Percentiles rank a stretch among this genome's conserved stretches.
phyloP scores from a whole-genome alignment of 768 basidiomycete species.

The Amanita polypyramis region DNA sequence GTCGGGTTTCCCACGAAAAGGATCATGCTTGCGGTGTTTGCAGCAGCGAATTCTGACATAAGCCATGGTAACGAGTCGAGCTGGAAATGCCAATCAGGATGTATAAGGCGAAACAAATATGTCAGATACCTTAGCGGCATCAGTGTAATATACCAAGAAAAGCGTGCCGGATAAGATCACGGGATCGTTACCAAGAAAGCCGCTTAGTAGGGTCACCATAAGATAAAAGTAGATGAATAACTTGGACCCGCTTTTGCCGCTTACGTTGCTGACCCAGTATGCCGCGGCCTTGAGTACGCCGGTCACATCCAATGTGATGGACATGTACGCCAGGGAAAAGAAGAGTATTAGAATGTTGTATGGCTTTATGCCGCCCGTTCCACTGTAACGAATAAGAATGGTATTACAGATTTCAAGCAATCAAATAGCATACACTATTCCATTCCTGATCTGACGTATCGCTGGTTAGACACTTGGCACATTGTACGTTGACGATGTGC shows the following conservation, averaged over 20 bases:
- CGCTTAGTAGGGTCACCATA: slow-evolving; percentile 69
- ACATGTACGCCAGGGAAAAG: slow-evolving; percentile 86
- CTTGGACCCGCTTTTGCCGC: slow-evolving; percentile 59
- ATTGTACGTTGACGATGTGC: not conserved
- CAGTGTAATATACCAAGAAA: slow-evolving; percentile 83
- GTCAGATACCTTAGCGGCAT: slow-evolving; percentile 35
- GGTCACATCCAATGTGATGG: slow-evolving; percentile 83
- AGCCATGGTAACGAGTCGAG: slow-evolving; percentile 55
- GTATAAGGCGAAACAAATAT: not conserved
- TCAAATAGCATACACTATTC: slow-evolving; percentile 48
- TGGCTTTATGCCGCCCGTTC: slow-evolving; percentile 63
- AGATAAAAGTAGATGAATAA: slow-evolving; percentile 77
- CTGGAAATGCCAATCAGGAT: slow-evolving; percentile 7
- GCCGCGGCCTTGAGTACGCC: slow-evolving; percentile 82
- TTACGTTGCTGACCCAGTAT: slow-evolving; percentile 78
- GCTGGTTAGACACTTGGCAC: not conserved
- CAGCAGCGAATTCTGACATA: slow-evolving; percentile 67
- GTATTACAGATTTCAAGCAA: not conserved
- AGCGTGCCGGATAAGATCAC: slow-evolving; percentile 87
- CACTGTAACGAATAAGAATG: slow-evolving; percentile 6
- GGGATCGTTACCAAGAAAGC: slow-evolving; percentile 88
- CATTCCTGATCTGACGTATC: slow-evolving; percentile 43
- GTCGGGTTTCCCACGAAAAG: slow-evolving; percentile 87
- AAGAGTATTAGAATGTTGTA: slow-evolving; percentile 93
- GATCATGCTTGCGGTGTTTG: slow-evolving; percentile 69